Evolutionary conservation across 352 stramenopile species (phyloP), one percentile per base, ranked within the genome.

Genomic region (Phytophthora meadii): DNA sequence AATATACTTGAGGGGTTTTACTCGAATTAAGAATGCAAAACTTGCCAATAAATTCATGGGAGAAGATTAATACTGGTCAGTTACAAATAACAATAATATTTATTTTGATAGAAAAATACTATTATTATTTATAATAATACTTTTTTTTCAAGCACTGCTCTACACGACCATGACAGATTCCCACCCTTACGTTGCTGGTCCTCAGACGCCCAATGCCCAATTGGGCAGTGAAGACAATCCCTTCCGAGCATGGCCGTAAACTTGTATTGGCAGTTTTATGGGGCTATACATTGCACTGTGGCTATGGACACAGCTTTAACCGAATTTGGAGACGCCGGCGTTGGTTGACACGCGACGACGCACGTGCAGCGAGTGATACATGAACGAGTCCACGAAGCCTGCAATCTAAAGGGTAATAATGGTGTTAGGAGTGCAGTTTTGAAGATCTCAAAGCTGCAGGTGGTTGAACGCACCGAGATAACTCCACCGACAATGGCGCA

Each of bases 361-460:
- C n/a, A 85, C 70, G 55, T 92, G 62, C 34, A 92, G 78, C 62
- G 83, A 92, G 64, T 92, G 90, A 75, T 94, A 93, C 77, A 90
- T 90, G 74, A 95, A 90, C 45, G 87, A 91, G 53, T 95, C 87
- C 42, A 95, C 79, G 55, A 95, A 95, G 34, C 87, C 83, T n/a
- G 87, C 87, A 56, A 95, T 95, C 87, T 95, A 61, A 8, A 52
- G 14, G 46, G 52, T 8, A 27, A 32, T 14, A 4, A 37, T 22
- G 14, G 11, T 44, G 36, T 49, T 7, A 66, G 36, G 17, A 7
- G 22, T 6, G 28, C n/a, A 15, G n/a, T 12, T 5, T 48, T 56
- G 12, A n/a, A 55, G 24, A 6, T 14, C 22, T 10, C 12, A 36
- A 36, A 36, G 30, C 30, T 36, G 5, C 28, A 34, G 28, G 28